Conservation (phyloP, 306 rosid species). For the Vicia faba region DNA sequence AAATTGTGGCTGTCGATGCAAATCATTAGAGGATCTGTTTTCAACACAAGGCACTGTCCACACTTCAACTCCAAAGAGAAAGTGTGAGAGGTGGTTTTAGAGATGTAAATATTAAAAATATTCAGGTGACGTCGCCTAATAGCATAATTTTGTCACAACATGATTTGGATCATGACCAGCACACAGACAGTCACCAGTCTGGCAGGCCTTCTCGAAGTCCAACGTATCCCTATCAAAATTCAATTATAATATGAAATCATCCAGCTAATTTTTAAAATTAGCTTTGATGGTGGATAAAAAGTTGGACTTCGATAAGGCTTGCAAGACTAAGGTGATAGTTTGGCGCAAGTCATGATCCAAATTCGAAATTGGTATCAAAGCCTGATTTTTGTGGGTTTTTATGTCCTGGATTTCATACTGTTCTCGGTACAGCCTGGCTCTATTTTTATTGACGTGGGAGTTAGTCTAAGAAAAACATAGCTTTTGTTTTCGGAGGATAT, state of each 20-base stretch:
- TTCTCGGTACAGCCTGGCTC: neutral
- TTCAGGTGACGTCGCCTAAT: no score
- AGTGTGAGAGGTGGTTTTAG: no score
- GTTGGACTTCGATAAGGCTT: neutral
- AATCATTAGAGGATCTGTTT: no score
- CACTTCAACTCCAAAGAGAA: no score
- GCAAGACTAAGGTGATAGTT: neutral
- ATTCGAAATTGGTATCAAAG: neutral
- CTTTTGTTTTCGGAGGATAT: constrained; percentile 15
- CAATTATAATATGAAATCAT: no score
- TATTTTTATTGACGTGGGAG: neutral
- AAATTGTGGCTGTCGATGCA: no score
- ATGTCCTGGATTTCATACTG: constrained; percentile 11
- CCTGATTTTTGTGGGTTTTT: neutral
- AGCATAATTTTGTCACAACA: no score
- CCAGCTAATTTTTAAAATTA: neutral
- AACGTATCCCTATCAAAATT: neutral
- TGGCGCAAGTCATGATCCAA: neutral
- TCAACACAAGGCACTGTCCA: no score
- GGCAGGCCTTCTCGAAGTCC: neutral
- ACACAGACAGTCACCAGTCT: neutral
- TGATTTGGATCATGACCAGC: neutral
- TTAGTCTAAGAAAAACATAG: constrained; percentile 4
- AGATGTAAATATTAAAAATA: no score
- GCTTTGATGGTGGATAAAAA: neutral